Evolutionary conservation across 768 basidiomycete species (phyloP).

Genomic region (Fomitopsis serialis): DNA sequence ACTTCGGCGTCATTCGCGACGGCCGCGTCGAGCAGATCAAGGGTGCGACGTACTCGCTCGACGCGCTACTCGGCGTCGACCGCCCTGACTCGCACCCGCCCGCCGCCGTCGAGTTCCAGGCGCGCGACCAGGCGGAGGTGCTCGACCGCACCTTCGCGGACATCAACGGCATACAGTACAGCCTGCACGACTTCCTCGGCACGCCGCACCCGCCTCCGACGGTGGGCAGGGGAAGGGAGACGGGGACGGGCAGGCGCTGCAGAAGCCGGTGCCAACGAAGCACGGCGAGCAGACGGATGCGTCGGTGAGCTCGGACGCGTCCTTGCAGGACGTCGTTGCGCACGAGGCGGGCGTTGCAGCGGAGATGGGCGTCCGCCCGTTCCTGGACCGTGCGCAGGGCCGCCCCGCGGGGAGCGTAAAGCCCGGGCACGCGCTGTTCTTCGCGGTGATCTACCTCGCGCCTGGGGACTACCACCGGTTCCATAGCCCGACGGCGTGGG

Average conservation of each 20-base stretch:
- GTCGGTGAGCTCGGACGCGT: slow-evolving; percentile 57
- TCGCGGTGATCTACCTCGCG: slow-evolving; percentile 94
- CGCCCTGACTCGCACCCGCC: slow-evolving; percentile 38
- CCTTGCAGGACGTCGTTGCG: slow-evolving; percentile 49
- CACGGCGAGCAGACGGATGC: slow-evolving; percentile 71
- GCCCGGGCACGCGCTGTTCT: slow-evolving; percentile 82
- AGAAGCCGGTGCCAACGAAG: slow-evolving; percentile 29
- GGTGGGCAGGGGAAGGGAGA: slow-evolving; percentile 25
- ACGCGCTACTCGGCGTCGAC: slow-evolving; percentile 84
- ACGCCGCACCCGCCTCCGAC: slow-evolving; percentile 34
- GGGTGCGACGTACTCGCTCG: slow-evolving; percentile 93
- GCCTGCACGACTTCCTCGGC: slow-evolving; percentile 85
- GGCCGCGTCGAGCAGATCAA: slow-evolving; percentile 93
- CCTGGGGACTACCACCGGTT: slow-evolving; percentile 99
- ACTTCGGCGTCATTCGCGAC: slow-evolving; percentile 81
- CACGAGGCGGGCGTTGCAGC: slow-evolving; percentile 70
- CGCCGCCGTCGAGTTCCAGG: slow-evolving; percentile 35
- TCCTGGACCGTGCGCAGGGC: slow-evolving; percentile 30
- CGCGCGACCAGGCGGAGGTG: slow-evolving; percentile 54
- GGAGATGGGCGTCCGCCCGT: slow-evolving; percentile 56
- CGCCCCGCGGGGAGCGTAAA: slow-evolving; percentile 46
- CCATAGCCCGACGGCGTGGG: slow-evolving; percentile 95
- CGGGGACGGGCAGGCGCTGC: slow-evolving; percentile 13
- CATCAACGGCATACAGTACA: slow-evolving; percentile 96
- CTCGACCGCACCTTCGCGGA: slow-evolving; percentile 90